Base-by-base conservation (phyloP, 73 alveolate species). In the Blepharisma stoltei region DNA sequence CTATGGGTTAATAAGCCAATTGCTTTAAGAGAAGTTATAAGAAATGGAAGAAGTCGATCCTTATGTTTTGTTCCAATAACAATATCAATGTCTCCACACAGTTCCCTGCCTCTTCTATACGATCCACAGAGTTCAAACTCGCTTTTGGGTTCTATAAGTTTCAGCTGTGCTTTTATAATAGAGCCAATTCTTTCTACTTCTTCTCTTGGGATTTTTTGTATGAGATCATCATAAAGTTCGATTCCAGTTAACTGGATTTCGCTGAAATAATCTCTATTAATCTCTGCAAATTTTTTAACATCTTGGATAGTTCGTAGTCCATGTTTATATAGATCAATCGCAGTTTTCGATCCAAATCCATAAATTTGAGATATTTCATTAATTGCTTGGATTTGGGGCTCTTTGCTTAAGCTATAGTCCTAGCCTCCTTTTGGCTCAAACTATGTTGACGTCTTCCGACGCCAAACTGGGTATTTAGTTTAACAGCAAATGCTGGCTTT, bases 1-100 rank as follows among this genome's bases (percentile, higher is more conserved):
- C 71, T 67, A 55, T 85, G 83, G 5, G 88, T 78, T 77, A 81
- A 77, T 41, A 88, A 83, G 55, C 85, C 80, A 46, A 89, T 71
- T 41, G 90, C 95, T 50, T 71, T 68, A 14, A 90, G 80, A 47
- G 87, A 78, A 23, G 87, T 70, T 21, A 71, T 81, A 68, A 86
- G 76, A 9, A 86, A 76, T 9, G 83, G 84, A 11, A 81, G 78
- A 49, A 81, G 77, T 67, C 70, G 73, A 6, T 86, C 93, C 32
- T 88, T 88, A 84, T 89, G 88, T 55, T 86, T 89, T 86, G 93
- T 83, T 27, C 97, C 86, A 25, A 95, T 93, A 66, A 95, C 83
- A 18, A 95, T 84, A 84, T 95, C 99, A 70, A 95, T 89, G 87
- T 95, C 99, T 9, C 99, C 99, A 89, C 99, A 95, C n/a, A 90